Evolutionary conservation across 305 asterid species (phyloP).

Genomic region (Fraxinus baroniana): DNA sequence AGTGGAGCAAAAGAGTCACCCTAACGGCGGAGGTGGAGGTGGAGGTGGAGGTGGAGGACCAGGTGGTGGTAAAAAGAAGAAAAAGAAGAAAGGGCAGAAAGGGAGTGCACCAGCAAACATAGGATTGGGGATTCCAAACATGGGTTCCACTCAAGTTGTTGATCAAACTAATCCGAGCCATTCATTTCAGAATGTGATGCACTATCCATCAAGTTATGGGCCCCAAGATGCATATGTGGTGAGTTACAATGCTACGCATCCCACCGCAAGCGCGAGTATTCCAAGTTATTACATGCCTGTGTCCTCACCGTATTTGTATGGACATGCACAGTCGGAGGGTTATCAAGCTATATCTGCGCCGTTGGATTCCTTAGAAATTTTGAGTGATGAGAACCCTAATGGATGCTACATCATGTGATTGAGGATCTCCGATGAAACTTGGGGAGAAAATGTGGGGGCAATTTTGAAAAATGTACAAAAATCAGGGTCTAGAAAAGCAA

Average conservation of each 20-base stretch:
- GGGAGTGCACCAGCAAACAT: constrained; percentile 45
- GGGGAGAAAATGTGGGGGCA: neutral
- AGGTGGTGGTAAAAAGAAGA: constrained; percentile 59
- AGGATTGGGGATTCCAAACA: constrained; percentile 39
- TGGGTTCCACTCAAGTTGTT: constrained; percentile 39
- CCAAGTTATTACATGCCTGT: constrained; percentile 50
- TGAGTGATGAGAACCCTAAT: constrained; percentile 83
- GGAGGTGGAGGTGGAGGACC: constrained; percentile 34
- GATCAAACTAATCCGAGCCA: constrained; percentile 42
- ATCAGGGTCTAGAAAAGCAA: neutral
- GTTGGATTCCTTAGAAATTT: constrained; percentile 58
- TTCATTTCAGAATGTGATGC: constrained; percentile 33
- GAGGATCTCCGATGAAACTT: neutral
- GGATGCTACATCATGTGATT: constrained; percentile 64
- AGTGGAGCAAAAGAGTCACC: constrained; percentile 15
- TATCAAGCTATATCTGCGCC: constrained; percentile 32
- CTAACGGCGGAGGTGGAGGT: constrained; percentile 20
- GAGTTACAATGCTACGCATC: constrained; percentile 58
- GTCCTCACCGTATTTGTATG: constrained; percentile 37
- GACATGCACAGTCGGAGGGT: constrained; percentile 32
- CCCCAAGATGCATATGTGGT: constrained; percentile 45
- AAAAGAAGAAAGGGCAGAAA: constrained; percentile 40
- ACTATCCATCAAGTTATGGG: constrained; percentile 37
- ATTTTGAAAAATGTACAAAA: constrained; percentile 12
- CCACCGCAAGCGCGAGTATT: constrained; percentile 28